Evolutionary conservation across 768 basidiomycete genomes (phyloP).

Genomic region (Agrocybe pediades): DNA sequence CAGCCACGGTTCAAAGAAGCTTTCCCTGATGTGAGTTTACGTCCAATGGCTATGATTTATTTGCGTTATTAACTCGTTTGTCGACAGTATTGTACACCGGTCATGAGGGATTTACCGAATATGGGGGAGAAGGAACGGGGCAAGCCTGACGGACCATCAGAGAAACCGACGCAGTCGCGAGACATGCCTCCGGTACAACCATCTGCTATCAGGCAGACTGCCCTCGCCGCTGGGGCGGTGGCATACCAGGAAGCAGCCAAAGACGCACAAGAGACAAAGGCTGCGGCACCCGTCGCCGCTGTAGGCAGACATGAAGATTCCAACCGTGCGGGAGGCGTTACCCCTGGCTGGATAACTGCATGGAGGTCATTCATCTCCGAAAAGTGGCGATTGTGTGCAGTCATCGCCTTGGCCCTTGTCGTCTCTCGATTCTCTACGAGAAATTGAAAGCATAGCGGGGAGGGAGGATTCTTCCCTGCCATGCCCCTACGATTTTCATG

Average conservation of each 20-base stretch:
- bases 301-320: conserved; percentile 15
- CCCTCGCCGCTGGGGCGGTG: background rate
- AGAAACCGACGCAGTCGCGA: conserved; percentile 14
- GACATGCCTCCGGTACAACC: conserved; percentile 10
- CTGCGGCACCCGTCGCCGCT: background rate
- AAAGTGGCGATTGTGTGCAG: conserved; percentile 82
- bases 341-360: conserved; percentile 56
- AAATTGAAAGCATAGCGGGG: conserved; percentile 20
- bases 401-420: conserved; percentile 77
- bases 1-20: conserved; percentile 84
- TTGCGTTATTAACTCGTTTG: conserved; percentile 2
- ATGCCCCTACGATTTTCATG: background rate
- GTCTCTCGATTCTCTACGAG: conserved; percentile 74
- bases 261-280: background rate
- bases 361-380: conserved; percentile 75
- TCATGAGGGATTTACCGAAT: conserved; percentile 80
- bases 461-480: background rate
- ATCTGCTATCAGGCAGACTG: conserved; percentile 1
- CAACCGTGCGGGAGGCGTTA: conserved; percentile 26
- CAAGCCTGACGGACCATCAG: conserved; percentile 35
- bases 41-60: conserved; percentile 3
- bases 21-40: conserved; percentile 79
- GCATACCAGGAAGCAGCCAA: background rate
- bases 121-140: conserved; percentile 86
- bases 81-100: conserved; percentile 66